Base-by-base conservation (phyloP, 768 basidiomycete species). In the Tricholoma flavovirens region DNA sequence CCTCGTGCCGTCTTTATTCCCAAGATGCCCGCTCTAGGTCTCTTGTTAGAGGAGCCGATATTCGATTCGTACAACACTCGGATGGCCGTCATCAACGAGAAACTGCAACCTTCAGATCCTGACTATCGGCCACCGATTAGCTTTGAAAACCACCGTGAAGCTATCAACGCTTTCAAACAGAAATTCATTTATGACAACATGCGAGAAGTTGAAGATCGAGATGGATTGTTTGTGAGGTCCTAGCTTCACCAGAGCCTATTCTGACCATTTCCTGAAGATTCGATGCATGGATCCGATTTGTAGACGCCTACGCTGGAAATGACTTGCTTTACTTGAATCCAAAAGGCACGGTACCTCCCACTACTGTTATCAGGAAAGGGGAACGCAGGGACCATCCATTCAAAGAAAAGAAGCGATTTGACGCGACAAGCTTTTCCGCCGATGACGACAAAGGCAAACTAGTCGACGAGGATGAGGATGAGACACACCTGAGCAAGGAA, bases 11-110 rank as follows among this genome's bases (percentile, higher is more conserved):
- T 95, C 33, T 83, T 90, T 66, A 81, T 98, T 19, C 97, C 97
- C 15, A 98, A 96, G 73, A 96, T 98, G 76, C 97, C 97, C 11
- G 88, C 94, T 2, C 79, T 99, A 15, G 97, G 97, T 11, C 80
- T 99, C 4, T 75, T 99, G 21, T 83, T 99, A 22, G 93, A 98
- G 72, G 79, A 90, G 61, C 90, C 90, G 2, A 79, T 92, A 54
- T 93, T 90, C 62, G 81, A 86, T 49, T 82, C 82, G 5, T 95
- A 93, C 71, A 91, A 90, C 68, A 72, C 73, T 49, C 79, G 78
- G 56, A 77, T 88, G 60, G 69, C 61, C 3, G 66, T 60, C 17
- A 72, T 74, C 49, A 85, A 81, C 64, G 77, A 79, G 53, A 81
- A 80, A 55, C 69, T 84, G 30, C 67, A 80, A 45, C 72, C 77